These are phyloP conservation scores for Schizosaccharomyces japonicus DNA, from an alignment of 805 yeast species.

Conservation along the genomic window DNA sequence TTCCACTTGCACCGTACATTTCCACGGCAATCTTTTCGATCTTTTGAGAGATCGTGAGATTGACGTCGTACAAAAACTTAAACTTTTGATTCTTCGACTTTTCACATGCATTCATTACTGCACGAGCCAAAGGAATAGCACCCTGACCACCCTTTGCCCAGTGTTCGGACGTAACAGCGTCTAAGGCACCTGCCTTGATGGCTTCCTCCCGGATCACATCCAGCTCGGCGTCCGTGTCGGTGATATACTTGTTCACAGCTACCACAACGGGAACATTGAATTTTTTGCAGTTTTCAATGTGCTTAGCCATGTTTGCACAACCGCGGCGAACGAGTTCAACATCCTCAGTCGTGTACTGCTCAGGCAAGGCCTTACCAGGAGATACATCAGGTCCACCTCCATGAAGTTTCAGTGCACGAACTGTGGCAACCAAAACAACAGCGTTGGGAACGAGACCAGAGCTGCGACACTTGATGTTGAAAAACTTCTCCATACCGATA, in stretches of 20 bases:
- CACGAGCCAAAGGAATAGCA: slow-evolving; percentile 59
- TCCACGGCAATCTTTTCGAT: slow-evolving; percentile 52
- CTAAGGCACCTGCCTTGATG: slow-evolving; percentile 68
- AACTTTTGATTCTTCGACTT: slow-evolving; percentile 23
- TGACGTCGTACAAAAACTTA: slow-evolving; percentile 44
- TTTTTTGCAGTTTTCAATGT: slow-evolving; percentile 58
- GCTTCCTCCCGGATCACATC: slow-evolving; percentile 61
- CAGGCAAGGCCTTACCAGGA: slow-evolving; percentile 78
- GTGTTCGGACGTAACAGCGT: slow-evolving; percentile 74
- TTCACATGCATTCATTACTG: slow-evolving; percentile 43
- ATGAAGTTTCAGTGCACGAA: slow-evolving; percentile 85
- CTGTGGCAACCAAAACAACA: slow-evolving; percentile 85
- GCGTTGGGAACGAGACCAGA: slow-evolving; percentile 73
- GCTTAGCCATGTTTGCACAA: slow-evolving; percentile 72
- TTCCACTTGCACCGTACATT: slow-evolving; percentile 80
- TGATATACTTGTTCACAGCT: slow-evolving; percentile 68
- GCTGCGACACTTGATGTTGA: slow-evolving; percentile 84
- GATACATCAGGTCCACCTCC: slow-evolving; percentile 97
- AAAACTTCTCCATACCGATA: slow-evolving; percentile 96
- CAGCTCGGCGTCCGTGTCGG: slow-evolving; percentile 64
- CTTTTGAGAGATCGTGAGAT: slow-evolving; percentile 52
- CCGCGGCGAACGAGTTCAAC: slow-evolving; percentile 56
- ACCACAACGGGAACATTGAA: slow-evolving; percentile 86
- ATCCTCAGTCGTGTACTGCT: slow-evolving; percentile 58
- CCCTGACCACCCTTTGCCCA: slow-evolving; percentile 94